Conservation (phyloP, 164 flowering plant genomes). For the Umbellularia californica region DNA sequence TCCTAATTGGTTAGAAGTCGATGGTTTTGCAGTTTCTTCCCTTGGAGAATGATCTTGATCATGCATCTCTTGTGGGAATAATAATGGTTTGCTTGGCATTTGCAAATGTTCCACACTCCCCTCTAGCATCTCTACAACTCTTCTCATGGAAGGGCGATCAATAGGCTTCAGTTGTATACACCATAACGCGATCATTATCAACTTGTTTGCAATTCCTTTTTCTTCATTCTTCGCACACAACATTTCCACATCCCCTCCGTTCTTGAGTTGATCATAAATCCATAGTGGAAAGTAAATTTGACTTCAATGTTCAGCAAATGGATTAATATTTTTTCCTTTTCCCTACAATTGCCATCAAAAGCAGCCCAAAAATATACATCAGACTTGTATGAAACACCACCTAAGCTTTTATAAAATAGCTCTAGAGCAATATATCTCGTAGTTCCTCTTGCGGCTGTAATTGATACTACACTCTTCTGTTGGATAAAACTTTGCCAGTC, state of each 20-base stretch:
- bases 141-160: constrained; percentile 5
- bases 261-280: constrained; percentile 2
- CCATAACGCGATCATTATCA: neutral
- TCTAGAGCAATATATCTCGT: constrained; percentile 15
- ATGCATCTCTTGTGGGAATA: neutral
- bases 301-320: neutral
- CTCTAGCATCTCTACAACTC: constrained; percentile 5
- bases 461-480: neutral
- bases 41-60: neutral
- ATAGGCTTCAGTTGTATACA: neutral
- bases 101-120: neutral
- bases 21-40: too few relatives aligned
- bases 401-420: constrained; percentile 4
- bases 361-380: constrained; percentile 11
- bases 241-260: neutral
- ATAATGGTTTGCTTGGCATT: constrained; percentile 6
- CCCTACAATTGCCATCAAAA: constrained; percentile 1
- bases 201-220: constrained; percentile 2
- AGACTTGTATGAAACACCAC: constrained; percentile 9
- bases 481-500: constrained; percentile 11
- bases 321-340: neutral
- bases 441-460: constrained; percentile 6
- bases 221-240: neutral
- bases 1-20: too few relatives aligned
- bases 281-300: constrained; percentile 10